These are phyloP conservation scores for Phycomyces nitens DNA, from an alignment of 192 early-diverging fungal genomes.

Conservation along the genomic window DNA sequence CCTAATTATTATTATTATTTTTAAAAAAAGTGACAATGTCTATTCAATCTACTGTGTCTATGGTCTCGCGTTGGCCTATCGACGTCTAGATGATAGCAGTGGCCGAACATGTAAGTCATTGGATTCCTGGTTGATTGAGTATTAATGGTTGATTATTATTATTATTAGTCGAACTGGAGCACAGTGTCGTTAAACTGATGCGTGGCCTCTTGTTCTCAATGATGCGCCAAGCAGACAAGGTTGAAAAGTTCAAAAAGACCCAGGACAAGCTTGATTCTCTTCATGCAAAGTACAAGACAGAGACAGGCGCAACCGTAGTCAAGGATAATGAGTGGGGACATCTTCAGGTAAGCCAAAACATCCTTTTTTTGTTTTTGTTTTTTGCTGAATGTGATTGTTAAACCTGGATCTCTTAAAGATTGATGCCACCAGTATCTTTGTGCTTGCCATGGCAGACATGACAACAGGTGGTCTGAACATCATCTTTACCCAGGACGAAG, in stretches of 20 bases:
- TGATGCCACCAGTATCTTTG: conserved; percentile 81
- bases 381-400: too few relatives aligned
- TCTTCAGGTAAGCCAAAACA: conserved; percentile 55
- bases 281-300: conserved; percentile 87
- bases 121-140: neutral
- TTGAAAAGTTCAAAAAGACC: conserved; percentile 80
- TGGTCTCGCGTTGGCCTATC: conserved; percentile 80
- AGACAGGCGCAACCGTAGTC: conserved; percentile 80
- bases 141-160: neutral
- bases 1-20: too few relatives aligned
- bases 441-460: conserved; percentile 80
- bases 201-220: conserved; percentile 75
- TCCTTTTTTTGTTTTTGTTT: too few relatives aligned
- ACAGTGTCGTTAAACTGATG: conserved; percentile 85
- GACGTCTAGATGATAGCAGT: conserved; percentile 78
- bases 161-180: conserved; percentile 72
- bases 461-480: conserved; percentile 72
- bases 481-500: conserved; percentile 81
- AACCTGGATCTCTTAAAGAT: too few relatives aligned
- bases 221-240: conserved; percentile 81
- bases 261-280: conserved; percentile 71
- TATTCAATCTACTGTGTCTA: conserved; percentile 84
- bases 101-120: conserved; percentile 70
- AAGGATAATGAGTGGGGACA: conserved; percentile 85
- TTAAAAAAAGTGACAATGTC: conserved; percentile 81